Evolutionary conservation across 129 eudicot genomes (phyloP), one percentile per base, ranked within the genome.

Genomic region (Flaveria robusta): DNA sequence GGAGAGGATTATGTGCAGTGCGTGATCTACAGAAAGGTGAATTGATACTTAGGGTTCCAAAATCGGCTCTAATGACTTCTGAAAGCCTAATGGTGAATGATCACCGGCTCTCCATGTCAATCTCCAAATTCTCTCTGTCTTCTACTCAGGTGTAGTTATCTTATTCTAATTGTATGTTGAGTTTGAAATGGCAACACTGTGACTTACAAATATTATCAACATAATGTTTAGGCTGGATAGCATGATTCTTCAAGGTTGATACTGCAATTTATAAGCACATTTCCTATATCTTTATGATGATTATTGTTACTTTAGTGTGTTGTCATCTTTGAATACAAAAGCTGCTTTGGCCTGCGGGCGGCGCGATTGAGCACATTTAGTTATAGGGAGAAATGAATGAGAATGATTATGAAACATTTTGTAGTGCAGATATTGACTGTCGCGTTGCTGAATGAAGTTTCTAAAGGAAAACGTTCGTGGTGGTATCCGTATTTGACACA

Each of bases 1-100:
- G 98, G 86, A 88, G 98, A 82, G 98, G 98, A 15, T 87, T 90
- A 82, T 96, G 88, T 56, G 96, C 97, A 41, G 82, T 66, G 7
- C 96, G 98, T 47, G 88, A 82, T 78, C 79, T 93, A 75, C 77
- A 70, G 9, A 88, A 86, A 84, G 98, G 97, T 9, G 88, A 90
- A 69, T 84, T 90, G 89, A 78, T 90, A 50, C 84, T 93, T 8
- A 90, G 83, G 77, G 98, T 90, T 31, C 97, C 98, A 2, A 88
- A 88, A 71, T 66, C 77, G 34, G 96, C 93, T 50, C 56, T 93
- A 59, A 87, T 93, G 88, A 90, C 88, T 1, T 88, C 91, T 23
- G 87, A 93, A 72, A 83, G 75, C 80, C 71, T 90, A 79, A 47
- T 80, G 77, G 37, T 82, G 55, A 80, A 80, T 80, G 91, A 93